Conservation (phyloP, 768 basidiomycete genomes). For the Suillus spraguei region DNA sequence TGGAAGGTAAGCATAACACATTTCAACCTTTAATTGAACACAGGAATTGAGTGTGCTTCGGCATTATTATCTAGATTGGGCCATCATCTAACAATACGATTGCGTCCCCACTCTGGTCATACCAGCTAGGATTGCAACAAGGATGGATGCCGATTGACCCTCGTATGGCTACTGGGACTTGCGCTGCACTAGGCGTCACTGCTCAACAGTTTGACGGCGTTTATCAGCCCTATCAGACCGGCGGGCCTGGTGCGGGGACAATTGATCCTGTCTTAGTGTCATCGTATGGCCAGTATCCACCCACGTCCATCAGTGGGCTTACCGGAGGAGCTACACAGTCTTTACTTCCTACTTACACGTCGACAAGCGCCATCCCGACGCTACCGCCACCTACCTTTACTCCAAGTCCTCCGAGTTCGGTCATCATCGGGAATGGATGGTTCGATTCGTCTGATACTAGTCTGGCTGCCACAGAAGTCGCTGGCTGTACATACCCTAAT, state of each 20-base stretch:
- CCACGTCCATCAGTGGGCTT: constrained; percentile 49
- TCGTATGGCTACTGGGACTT: constrained; percentile 61
- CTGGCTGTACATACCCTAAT: constrained; percentile 67
- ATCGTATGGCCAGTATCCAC: constrained; percentile 56
- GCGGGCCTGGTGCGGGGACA: constrained; percentile 55
- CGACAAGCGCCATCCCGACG: constrained; percentile 57
- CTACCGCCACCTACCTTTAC: constrained; percentile 59
- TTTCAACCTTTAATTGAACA: neutral
- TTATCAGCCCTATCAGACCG: constrained; percentile 70
- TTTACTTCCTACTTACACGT: constrained; percentile 64
- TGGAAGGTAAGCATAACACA: constrained; percentile 56
- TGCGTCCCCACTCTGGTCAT: constrained; percentile 67
- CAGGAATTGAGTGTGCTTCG: neutral
- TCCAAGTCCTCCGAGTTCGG: constrained; percentile 37
- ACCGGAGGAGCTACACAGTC: constrained; percentile 36
- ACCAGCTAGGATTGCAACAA: constrained; percentile 66
- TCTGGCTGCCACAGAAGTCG: constrained; percentile 56
- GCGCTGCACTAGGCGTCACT: constrained; percentile 52
- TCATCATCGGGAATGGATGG: constrained; percentile 59
- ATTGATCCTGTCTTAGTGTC: constrained; percentile 44
- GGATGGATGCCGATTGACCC: constrained; percentile 85
- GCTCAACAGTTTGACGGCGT: constrained; percentile 50
- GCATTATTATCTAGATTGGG: constrained; percentile 46
- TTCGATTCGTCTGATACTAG: constrained; percentile 51
- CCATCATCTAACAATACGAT: constrained; percentile 53